Evolutionary conservation across 345 rosid genomes (phyloP).

Genomic region (Geranium rotundifolium): DNA sequence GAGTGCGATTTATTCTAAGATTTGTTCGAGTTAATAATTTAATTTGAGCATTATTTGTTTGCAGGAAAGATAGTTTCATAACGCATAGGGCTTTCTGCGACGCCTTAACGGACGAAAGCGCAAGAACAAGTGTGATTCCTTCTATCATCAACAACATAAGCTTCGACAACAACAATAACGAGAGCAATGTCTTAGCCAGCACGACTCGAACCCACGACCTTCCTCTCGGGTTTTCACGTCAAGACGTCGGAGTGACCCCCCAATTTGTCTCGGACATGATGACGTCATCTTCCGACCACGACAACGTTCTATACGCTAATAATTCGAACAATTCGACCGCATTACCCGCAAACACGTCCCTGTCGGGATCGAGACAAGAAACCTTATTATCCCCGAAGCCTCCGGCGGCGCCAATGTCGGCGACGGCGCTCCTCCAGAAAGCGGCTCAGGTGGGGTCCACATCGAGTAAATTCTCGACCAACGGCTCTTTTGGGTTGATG

Average conservation of each 20-base stretch:
- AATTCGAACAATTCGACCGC: no score
- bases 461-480: conserved; percentile 43
- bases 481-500: conserved; percentile 29
- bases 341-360: no score
- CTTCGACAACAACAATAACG: conserved; percentile 45
- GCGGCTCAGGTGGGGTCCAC: conserved; percentile 96
- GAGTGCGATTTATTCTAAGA: no score
- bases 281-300: no score
- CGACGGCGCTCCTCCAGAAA: conserved; percentile 85
- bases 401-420: conserved; percentile 58
- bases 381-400: conserved; percentile 30
- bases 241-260: no score
- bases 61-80: conserved; percentile 90
- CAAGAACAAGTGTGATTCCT: conserved; percentile 41
- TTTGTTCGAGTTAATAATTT: no score
- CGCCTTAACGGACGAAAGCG: conserved; percentile 76
- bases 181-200: not conserved
- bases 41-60: no score
- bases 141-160: conserved; percentile 17
- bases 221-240: no score
- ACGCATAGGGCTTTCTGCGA: conserved; percentile 97
- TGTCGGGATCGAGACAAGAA: conserved; percentile 3
- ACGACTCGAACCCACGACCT: no score
- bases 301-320: no score
- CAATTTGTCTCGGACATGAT: no score